Evolutionary conservation across 1,284 basidiomycete genomes (phyloP).

Genomic region (Cutaneotrichosporon mucoides): DNA sequence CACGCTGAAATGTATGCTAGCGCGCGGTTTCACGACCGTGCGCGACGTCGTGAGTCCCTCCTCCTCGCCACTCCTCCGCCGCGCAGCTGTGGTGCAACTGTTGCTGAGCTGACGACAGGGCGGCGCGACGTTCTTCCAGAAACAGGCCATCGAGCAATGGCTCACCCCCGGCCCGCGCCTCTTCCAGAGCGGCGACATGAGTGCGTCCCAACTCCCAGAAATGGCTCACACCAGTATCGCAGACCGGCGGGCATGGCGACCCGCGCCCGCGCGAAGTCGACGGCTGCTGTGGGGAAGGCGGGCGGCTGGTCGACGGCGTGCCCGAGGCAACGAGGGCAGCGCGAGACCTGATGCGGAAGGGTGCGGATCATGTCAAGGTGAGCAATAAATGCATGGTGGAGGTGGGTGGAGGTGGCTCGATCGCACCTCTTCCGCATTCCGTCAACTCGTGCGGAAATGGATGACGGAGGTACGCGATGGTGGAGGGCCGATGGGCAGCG

Average conservation of each 20-base stretch:
- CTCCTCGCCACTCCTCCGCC: too few relatives aligned
- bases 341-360: slow-evolving; percentile 17
- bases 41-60: slow-evolving; percentile 40
- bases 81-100: too few relatives aligned
- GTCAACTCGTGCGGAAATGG: too few relatives aligned
- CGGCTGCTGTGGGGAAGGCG: neutral
- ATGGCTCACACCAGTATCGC: slow-evolving; percentile 1
- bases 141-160: slow-evolving; percentile 21
- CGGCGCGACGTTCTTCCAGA: slow-evolving; percentile 20
- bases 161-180: slow-evolving; percentile 22
- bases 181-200: slow-evolving; percentile 18
- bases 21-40: slow-evolving; percentile 54
- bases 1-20: slow-evolving; percentile 50
- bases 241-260: slow-evolving; percentile 23
- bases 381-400: neutral
- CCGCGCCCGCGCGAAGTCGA: slow-evolving; percentile 2
- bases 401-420: too few relatives aligned
- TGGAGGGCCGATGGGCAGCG: too few relatives aligned
- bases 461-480: too few relatives aligned
- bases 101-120: slow-evolving; percentile 2
- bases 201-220: neutral
- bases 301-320: slow-evolving; percentile 11
- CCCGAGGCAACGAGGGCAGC: neutral
- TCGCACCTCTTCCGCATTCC: too few relatives aligned
- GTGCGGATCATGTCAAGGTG: slow-evolving; percentile 20